Base-by-base conservation (phyloP, 129 eudicot genomes). In the Flaveria brownii region DNA sequence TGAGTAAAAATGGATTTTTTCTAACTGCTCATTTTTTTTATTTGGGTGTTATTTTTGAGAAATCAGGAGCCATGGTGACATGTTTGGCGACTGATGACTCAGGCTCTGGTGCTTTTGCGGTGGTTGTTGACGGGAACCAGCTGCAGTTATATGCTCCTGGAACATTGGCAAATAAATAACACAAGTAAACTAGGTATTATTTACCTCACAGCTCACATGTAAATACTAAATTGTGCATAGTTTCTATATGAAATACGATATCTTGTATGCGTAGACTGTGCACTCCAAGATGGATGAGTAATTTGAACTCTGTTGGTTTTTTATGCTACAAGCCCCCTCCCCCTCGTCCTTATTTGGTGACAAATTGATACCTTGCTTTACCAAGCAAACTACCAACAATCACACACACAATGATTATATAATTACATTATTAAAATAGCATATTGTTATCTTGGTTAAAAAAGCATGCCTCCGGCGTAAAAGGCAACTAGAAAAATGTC, bases 31-130 rank as follows among this genome's bases (percentile, higher is more conserved):
- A 50, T 30, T 28, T 18, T 28, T 23, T 28, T 23, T 51, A 42
- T 62, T 64, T 42, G 66, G 4, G 39, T 73, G 69, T 36, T 51
- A 42, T 62, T 64, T 42, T 70, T 6, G 39, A 70, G 69, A 46
- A 68, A 68, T 68, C 82, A 92, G 98, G 91, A 71, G 76, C 72
- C 75, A 82, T 71, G 5, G 85, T 90, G 61, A 78, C 94, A 42
- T 88, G 86, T 75, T 82, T 93, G 49, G 81, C 85, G 15, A 77
- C 77, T n/a, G 93, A 85, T 81, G 85, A 78, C 80, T 86, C 90
- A 36, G 78, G 82, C 60, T 83, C 79, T 0, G 87, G 88, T 26
- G 87, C 83, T 23, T 70, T 90, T 59, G 97, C 92, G n/a, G 82
- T 93, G 47, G 95, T 89, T 8, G 78, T 85, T 54, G 85, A 87